Evolutionary conservation across 2,329 filamentous ascomycete species (phyloP).

Genomic region (Aspergillus sp.): DNA sequence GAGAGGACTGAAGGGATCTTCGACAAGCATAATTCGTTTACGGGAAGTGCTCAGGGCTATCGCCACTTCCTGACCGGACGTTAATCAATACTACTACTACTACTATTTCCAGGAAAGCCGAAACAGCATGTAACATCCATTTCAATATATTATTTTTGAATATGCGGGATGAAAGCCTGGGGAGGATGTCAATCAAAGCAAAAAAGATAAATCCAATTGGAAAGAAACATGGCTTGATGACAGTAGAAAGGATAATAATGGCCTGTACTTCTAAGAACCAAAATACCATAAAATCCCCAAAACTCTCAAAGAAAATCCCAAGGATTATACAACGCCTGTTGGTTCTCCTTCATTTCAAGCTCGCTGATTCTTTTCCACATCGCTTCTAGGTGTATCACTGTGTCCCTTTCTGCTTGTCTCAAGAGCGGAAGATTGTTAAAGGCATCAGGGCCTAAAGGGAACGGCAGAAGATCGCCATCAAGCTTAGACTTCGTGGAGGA

Average conservation of each 20-base stretch:
- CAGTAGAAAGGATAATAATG: background rate
- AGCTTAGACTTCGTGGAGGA: background rate
- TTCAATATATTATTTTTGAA: too few species aligned
- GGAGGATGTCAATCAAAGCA: too few species aligned
- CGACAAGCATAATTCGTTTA: too few species aligned
- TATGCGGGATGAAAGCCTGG: too few species aligned
- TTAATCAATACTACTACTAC: too few species aligned
- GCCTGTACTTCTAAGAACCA: background rate
- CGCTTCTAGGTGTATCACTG: background rate
- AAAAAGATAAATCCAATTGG: too few species aligned
- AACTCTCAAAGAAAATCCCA: background rate
- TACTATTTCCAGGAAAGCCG: too few species aligned
- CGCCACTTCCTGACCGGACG: too few species aligned
- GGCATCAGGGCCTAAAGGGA: conserved; percentile 10
- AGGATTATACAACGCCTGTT: background rate
- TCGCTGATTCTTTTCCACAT: background rate
- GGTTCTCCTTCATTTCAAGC: background rate
- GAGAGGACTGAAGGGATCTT: too few species aligned
- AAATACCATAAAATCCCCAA: background rate
- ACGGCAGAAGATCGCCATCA: conserved; percentile 9
- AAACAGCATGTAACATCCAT: too few species aligned
- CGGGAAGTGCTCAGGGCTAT: too few species aligned
- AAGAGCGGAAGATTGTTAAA: conserved; percentile 7
- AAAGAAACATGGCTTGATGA: background rate
- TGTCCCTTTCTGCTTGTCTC: conserved; percentile 1